These are phyloP conservation scores for Alternaria sp. DNA, from an alignment of 2,329 filamentous ascomycete species.

Conservation along the genomic window DNA sequence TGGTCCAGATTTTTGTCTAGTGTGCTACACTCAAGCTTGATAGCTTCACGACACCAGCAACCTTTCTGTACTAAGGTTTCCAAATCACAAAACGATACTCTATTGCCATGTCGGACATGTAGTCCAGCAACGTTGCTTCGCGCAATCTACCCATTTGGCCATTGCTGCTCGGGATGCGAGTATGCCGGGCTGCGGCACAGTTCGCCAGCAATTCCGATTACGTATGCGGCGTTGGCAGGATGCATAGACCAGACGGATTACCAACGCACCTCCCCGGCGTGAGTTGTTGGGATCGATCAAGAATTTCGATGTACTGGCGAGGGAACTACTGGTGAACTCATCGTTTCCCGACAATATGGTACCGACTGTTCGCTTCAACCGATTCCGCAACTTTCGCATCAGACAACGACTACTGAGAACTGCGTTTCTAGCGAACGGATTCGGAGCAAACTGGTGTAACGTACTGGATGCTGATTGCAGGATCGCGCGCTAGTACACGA, in stretches of 20 bases:
- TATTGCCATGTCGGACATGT: background rate
- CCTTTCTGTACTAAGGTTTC: background rate
- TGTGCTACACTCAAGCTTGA: background rate
- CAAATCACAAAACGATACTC: background rate
- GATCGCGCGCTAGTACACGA: background rate
- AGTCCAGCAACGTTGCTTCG: background rate
- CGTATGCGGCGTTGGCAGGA: conserved; percentile 9
- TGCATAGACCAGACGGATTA: background rate
- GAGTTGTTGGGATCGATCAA: background rate
- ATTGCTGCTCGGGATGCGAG: background rate
- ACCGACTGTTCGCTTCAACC: conserved; percentile 1
- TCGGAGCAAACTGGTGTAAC: background rate
- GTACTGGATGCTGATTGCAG: conserved; percentile 1
- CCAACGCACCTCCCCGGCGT: background rate
- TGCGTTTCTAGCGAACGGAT: background rate
- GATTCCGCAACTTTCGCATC: background rate
- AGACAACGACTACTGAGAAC: background rate
- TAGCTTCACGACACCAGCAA: conserved; percentile 2
- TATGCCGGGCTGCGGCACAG: conserved; percentile 14
- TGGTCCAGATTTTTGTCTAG: conserved; percentile 2
- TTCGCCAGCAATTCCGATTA: background rate
- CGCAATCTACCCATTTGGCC: background rate
- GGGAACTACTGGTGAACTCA: background rate
- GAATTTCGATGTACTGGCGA: background rate
- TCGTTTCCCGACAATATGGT: background rate